Evolutionary conservation across 768 basidiomycete species (phyloP).

Genomic region (Rhodocollybia butyracea): DNA sequence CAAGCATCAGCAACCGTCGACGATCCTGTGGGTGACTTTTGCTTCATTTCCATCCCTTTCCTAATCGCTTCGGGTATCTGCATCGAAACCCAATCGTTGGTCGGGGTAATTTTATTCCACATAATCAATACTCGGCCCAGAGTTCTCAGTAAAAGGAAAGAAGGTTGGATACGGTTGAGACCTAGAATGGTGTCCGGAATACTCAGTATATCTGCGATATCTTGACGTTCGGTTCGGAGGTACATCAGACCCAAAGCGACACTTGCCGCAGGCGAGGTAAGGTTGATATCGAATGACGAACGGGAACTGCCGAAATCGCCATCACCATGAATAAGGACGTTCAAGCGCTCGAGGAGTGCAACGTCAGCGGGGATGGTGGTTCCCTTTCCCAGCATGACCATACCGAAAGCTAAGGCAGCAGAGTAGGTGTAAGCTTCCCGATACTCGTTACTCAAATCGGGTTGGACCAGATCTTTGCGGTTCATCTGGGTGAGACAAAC

Average conservation of each 20-base stretch:
- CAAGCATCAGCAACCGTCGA: constrained; percentile 62
- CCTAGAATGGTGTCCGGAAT: constrained; percentile 80
- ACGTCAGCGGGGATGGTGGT: constrained; percentile 74
- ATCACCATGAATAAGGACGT: constrained; percentile 76
- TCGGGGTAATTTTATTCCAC: constrained; percentile 78
- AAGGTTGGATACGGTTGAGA: constrained; percentile 85
- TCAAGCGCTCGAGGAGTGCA: constrained; percentile 62
- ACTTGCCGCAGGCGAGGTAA: constrained; percentile 90
- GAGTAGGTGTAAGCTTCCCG: constrained; percentile 91
- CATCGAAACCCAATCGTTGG: constrained; percentile 64
- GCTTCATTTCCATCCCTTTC: constrained; percentile 52
- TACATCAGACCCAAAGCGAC: constrained; percentile 93
- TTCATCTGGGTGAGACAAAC: constrained; percentile 84
- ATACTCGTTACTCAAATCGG: constrained; percentile 84
- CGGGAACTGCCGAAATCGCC: constrained; percentile 36
- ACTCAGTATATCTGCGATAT: constrained; percentile 81
- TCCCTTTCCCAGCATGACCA: constrained; percentile 94
- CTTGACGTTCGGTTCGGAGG: constrained; percentile 75
- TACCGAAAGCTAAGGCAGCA: constrained; percentile 87
- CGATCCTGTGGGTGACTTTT: constrained; percentile 31
- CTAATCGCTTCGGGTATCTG: constrained; percentile 72
- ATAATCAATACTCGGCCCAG: constrained; percentile 77
- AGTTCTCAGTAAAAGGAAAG: constrained; percentile 79
- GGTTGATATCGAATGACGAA: constrained; percentile 73
- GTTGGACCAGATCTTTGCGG: constrained; percentile 70